Evolutionary conservation across 208 protist species (phyloP).

Genomic region (Trypanosoma melophagium): DNA sequence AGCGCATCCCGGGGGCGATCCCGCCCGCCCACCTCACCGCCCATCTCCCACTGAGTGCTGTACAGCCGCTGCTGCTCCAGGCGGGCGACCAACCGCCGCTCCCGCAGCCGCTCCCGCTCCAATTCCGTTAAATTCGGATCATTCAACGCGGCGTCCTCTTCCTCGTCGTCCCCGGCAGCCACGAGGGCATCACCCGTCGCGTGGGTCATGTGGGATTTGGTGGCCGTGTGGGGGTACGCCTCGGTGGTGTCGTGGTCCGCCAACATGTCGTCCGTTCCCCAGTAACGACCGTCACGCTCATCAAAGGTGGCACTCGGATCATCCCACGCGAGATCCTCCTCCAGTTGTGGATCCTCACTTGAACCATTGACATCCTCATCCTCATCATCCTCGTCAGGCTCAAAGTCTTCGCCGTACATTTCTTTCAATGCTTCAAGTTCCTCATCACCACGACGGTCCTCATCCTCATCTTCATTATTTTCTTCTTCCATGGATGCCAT

Average conservation of each 20-base stretch:
- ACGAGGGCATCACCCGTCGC: neutral
- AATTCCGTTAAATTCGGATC: constrained; percentile 70
- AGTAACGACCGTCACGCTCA: constrained; percentile 44
- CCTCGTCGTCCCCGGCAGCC: constrained; percentile 38
- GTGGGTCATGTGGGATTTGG: constrained; percentile 3
- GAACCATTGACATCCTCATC: constrained; percentile 30
- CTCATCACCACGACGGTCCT: constrained; percentile 40
- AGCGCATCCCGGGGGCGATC: constrained; percentile 83
- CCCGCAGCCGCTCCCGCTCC: constrained; percentile 68
- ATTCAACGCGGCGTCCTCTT: constrained; percentile 62
- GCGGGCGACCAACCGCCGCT: constrained; percentile 57
- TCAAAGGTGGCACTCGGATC: constrained; percentile 45
- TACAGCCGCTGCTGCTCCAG: constrained; percentile 84
- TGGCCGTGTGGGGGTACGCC: neutral
- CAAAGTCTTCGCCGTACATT: constrained; percentile 89
- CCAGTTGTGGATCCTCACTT: constrained; percentile 48
- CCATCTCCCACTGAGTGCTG: constrained; percentile 81
- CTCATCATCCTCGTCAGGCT: constrained; percentile 52
- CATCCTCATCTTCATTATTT: constrained; percentile 37
- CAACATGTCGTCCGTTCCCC: constrained; percentile 52
- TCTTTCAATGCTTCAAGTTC: constrained; percentile 79
- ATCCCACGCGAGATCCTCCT: constrained; percentile 62
- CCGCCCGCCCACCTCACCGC: constrained; percentile 70
- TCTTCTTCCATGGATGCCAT: constrained; percentile 24
- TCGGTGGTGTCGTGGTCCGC: constrained; percentile 18